These are phyloP conservation scores for Pseudoperonospora humuli DNA, from an alignment of 352 stramenopile species.

Conservation along the genomic window DNA sequence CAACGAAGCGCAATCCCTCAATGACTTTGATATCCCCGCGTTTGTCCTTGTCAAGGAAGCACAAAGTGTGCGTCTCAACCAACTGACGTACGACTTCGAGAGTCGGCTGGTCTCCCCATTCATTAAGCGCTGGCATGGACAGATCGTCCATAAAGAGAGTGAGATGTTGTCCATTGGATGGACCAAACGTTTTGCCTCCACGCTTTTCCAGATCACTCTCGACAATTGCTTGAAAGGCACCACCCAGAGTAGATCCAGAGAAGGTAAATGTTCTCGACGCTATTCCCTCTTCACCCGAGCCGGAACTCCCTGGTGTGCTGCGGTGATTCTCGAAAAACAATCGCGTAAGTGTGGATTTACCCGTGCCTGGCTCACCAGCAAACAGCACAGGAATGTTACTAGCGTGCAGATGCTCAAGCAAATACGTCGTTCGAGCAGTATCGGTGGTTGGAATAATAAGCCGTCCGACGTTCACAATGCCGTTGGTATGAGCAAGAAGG, in stretches of 20 bases:
- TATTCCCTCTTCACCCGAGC: slow-evolving; percentile 31
- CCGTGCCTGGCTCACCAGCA: slow-evolving; percentile 77
- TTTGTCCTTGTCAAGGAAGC: slow-evolving; percentile 83
- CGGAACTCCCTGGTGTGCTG: not conserved
- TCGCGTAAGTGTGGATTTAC: slow-evolving; percentile 78
- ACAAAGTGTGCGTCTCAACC: slow-evolving; percentile 55
- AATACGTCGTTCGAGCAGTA: slow-evolving; percentile 54
- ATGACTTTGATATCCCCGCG: slow-evolving; percentile 70
- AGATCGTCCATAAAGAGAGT: slow-evolving; percentile 80
- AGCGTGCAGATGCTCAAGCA: slow-evolving; percentile 59
- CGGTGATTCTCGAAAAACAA: slow-evolving; percentile 59
- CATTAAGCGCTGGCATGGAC: slow-evolving; percentile 54
- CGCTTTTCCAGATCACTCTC: slow-evolving; percentile 73
- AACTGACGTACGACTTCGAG: slow-evolving; percentile 70
- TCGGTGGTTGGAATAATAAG: slow-evolving; percentile 86
- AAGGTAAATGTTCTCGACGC: slow-evolving; percentile 86
- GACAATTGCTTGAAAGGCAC: slow-evolving; percentile 72
- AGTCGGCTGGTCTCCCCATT: slow-evolving; percentile 70
- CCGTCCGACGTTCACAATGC: slow-evolving; percentile 61
- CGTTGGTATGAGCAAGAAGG: slow-evolving; percentile 13
- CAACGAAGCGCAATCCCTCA: slow-evolving; percentile 60
- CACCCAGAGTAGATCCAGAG: slow-evolving; percentile 67
- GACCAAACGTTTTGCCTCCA: slow-evolving; percentile 72
- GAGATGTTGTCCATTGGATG: slow-evolving; percentile 58
- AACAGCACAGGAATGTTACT: slow-evolving; percentile 67